Base-by-base conservation (phyloP, 2,329 filamentous ascomycete genomes). In the Fusarium sulawesiense region DNA sequence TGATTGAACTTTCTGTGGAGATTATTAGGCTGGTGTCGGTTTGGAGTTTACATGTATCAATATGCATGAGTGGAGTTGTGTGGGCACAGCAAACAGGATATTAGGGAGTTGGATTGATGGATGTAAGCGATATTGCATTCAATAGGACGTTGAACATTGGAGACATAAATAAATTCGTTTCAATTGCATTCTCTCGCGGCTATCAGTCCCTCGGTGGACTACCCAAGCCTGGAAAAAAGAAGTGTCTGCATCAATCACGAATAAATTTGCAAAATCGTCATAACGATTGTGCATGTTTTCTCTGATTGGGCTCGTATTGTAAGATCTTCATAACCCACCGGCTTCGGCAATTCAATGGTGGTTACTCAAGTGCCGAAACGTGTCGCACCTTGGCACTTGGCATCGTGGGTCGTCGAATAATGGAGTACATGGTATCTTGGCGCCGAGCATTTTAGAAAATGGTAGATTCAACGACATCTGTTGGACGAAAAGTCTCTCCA, bases 381-480 rank as follows among this genome's bases (percentile, higher is more conserved):
- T 25, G 49, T 51, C 11, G 16, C 40, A 40, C n/a, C 58, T 48
- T 63, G 34, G 58, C 47, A 29, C 34, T 56, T 42, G 41, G 41
- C 46, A 25, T 18, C 4, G 8, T 53, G 27, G 49, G 18, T 27
- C 5, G n/a, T 21, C 21, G 8, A 23, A 23, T 37, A 18, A 37
- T 37, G 34, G 41, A 11, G n/a, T 42, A 13, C 1, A 21, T 6
- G 2, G 10, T 18, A 59, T 16, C 48, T 64, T 48, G 49, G 60
- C 60, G 34, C 59, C 59, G 13, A 64, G 32, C n/a, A 25, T 64
- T 37, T 12, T 27, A 20, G 21, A 55, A 55, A 14, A 4, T 18
- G 11, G 9, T 11, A 27, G 14, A 14, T 29, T 14, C 13, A 21
- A 53, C 23, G 32, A 29, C 49, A 51, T 41, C 8, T 10, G 14